Evolutionary conservation across 1,284 basidiomycete species (phyloP).

Genomic region (Rhodotorula sp.): DNA sequence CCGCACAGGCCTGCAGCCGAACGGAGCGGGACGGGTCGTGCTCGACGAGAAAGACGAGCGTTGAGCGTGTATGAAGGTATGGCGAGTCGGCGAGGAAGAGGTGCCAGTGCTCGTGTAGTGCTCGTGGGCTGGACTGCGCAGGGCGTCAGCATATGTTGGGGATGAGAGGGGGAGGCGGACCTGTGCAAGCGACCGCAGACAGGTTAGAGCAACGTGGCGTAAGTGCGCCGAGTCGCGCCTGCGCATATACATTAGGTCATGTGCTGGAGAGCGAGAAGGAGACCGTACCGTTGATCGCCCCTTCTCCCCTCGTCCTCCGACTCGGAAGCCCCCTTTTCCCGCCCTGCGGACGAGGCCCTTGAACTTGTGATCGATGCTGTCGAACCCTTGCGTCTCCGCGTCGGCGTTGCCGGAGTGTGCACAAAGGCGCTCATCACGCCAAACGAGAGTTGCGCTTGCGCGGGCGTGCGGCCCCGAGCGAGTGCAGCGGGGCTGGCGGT

Average conservation of each 20-base stretch:
- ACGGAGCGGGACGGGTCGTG: slow-evolving; percentile 22
- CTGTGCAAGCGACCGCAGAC: slow-evolving; percentile 15
- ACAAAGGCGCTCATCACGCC: slow-evolving; percentile 32
- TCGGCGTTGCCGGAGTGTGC: neutral
- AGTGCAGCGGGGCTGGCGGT: neutral
- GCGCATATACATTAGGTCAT: neutral
- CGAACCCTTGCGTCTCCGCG: neutral
- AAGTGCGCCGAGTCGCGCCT: slow-evolving; percentile 13
- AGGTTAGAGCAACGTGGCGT: slow-evolving; percentile 24
- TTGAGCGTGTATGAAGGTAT: slow-evolving; percentile 11
- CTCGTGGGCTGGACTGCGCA: slow-evolving; percentile 13
- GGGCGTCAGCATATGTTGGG: neutral
- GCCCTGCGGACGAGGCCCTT: neutral
- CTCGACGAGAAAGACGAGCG: slow-evolving; percentile 27
- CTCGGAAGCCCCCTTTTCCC: slow-evolving; percentile 10
- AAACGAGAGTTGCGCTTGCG: slow-evolving; percentile 6
- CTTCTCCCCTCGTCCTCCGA: slow-evolving; percentile 21
- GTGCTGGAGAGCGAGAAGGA: neutral
- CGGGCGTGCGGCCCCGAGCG: neutral
- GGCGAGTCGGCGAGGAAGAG: slow-evolving; percentile 37
- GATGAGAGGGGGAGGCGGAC: neutral
- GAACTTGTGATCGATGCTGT: neutral
- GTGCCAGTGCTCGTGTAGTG: slow-evolving; percentile 30
- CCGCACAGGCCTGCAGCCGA: slow-evolving; percentile 8
- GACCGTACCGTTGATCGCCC: neutral